These are phyloP conservation scores for Aspergillus carbonarius DNA, from an alignment of 2,329 filamentous ascomycete genomes.

Conservation along the genomic window DNA sequence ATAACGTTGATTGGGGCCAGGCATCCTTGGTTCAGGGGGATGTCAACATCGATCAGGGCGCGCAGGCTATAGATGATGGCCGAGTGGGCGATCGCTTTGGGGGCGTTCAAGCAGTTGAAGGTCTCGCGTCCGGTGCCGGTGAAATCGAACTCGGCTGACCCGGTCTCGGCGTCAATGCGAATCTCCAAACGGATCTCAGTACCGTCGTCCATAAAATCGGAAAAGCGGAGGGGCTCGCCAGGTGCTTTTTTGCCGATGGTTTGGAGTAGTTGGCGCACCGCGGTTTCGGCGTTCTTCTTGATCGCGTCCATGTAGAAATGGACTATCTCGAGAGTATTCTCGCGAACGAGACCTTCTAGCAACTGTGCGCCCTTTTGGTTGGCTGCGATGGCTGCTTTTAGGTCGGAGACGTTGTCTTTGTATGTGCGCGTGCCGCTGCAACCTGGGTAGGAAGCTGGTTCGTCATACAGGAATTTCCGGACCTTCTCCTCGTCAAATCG, in stretches of 20 bases:
- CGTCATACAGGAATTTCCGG: constrained; percentile 56
- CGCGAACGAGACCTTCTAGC: background rate
- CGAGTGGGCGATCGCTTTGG: constrained; percentile 76
- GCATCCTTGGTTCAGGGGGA: constrained; percentile 84
- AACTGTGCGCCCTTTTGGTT: background rate
- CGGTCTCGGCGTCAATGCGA: constrained; percentile 70
- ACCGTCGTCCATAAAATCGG: constrained; percentile 86
- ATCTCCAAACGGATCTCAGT: constrained; percentile 73
- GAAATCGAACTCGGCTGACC: constrained; percentile 77
- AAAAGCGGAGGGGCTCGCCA: constrained; percentile 67
- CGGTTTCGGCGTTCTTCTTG: constrained; percentile 74
- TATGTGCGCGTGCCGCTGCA: background rate
- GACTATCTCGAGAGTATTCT: background rate
- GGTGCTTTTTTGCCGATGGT: constrained; percentile 67
- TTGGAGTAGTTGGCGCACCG: constrained; percentile 73
- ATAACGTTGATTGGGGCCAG: constrained; percentile 71
- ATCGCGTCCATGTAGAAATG: constrained; percentile 69
- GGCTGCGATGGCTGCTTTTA: background rate
- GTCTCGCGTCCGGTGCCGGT: constrained; percentile 75
- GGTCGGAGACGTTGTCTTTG: background rate
- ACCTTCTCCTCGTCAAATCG: constrained; percentile 77
- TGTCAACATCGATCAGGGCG: constrained; percentile 75
- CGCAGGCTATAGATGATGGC: constrained; percentile 85
- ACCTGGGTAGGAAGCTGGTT: background rate
- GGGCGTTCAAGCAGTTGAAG: constrained; percentile 77